These are phyloP conservation scores for Paecilomyces dactylethromorphus DNA, from an alignment of 2,329 filamentous ascomycete species.

Conservation along the genomic window DNA sequence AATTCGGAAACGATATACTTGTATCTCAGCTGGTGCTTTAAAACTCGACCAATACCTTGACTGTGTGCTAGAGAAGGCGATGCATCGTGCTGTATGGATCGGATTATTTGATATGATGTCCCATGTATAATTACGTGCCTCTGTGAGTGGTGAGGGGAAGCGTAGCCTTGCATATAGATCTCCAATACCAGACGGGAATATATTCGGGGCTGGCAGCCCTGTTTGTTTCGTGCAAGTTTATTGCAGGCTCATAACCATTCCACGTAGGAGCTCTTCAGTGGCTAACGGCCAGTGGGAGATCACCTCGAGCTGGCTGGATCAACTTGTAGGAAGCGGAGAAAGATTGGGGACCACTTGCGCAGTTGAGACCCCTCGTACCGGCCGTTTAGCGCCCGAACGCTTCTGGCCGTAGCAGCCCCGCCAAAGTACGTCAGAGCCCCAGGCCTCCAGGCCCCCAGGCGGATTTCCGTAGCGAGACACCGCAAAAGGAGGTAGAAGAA, in stretches of 20 bases:
- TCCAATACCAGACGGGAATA: neutral
- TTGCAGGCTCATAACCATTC: neutral
- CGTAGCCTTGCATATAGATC: neutral
- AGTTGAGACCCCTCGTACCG: neutral
- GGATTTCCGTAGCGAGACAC: neutral
- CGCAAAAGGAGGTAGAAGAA: neutral
- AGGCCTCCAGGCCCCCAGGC: slow-evolving; percentile 1
- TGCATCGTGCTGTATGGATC: neutral
- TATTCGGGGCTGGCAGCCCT: neutral
- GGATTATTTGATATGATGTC: neutral
- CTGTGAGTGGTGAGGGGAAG: neutral
- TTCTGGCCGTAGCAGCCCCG: slow-evolving; percentile 3
- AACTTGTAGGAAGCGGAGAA: neutral
- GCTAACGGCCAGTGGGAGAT: neutral
- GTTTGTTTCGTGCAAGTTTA: neutral
- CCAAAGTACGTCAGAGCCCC: slow-evolving; percentile 8
- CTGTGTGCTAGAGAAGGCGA: neutral
- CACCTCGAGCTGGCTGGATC: neutral
- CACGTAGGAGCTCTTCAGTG: neutral
- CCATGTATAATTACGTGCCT: neutral
- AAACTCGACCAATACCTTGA: neutral
- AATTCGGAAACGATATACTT: neutral
- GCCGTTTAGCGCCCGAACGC: neutral
- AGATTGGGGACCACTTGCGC: neutral
- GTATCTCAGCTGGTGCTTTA: neutral